Evolutionary conservation across 192 early-diverging fungal species (phyloP), one percentile per base, ranked within the genome.

Genomic region (Cladochytrium replicatum): DNA sequence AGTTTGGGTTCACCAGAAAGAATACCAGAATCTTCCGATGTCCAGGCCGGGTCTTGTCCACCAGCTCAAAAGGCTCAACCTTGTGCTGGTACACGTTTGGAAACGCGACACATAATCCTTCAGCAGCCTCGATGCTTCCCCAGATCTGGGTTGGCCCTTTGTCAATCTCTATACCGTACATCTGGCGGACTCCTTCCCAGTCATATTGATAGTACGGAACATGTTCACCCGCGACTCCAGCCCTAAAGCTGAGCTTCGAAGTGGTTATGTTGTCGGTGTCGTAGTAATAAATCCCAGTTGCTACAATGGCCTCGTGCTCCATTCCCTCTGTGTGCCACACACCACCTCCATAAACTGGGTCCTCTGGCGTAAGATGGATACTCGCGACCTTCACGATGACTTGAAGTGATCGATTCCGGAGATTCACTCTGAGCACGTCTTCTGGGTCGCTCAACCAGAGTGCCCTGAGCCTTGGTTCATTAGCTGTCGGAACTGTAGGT

Each of bases 231-330:
- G 53, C 52, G 15, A 43, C 43, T 2, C 22, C 40, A 5, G 54
- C 48, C 15, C 78, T 75, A 58, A 88, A 88, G 0, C 43, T 45
- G 23, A 85, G 68, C 0, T 61, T 60, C 22, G 73, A 72, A 5
- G 72, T 63, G 17, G 73, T 76, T 42, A 86, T 78, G 69, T 88
- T 85, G 22, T 76, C 72, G 0, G 75, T 54, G 43, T 72, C 68
- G 59, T 84, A 85, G 58, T 85, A 86, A 55, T 78, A 77, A 32
- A 88, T 71, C 3, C 83, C 86, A 0, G 82, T 79, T 0, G 86
- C 83, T 1, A 81, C 66, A 32, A 89, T 84, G 43, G 67, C 59
- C 54, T 89, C 86, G 58, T 79, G 72, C 6, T 63, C 60, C 69
- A 79, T 83, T 3, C 75, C 86, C 44, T 87, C 83, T 1, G 83